These are phyloP conservation scores for Leccinum ponderosum DNA, from an alignment of 1,284 basidiomycete species.

Conservation along the genomic window DNA sequence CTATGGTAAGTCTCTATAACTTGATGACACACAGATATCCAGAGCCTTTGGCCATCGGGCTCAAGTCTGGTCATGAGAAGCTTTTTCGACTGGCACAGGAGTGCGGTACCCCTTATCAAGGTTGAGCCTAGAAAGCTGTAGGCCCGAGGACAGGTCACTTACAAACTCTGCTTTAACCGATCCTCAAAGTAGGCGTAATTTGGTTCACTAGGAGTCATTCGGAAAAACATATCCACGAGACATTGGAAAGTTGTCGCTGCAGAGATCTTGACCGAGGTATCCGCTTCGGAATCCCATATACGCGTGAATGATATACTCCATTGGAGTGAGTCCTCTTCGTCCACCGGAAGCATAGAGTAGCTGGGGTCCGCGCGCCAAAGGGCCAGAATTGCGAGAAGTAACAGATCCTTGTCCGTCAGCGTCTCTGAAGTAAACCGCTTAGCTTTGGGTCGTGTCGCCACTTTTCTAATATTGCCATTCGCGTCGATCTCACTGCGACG, in stretches of 20 bases:
- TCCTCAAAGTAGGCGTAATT: constrained; percentile 33
- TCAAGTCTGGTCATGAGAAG: constrained; percentile 60
- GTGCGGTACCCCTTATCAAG: constrained; percentile 48
- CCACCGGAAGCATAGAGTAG: constrained; percentile 44
- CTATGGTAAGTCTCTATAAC: constrained; percentile 56
- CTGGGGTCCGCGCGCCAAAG: constrained; percentile 61
- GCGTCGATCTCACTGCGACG: constrained; percentile 58
- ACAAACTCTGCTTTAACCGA: constrained; percentile 39
- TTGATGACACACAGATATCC: constrained; percentile 62
- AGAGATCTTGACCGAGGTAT: constrained; percentile 65
- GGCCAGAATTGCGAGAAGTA: constrained; percentile 63
- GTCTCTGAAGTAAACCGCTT: constrained; percentile 58
- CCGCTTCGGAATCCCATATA: constrained; percentile 62
- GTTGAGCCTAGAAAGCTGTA: constrained; percentile 6
- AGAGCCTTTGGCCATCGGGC: constrained; percentile 61
- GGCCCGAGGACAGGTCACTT: constrained; percentile 9
- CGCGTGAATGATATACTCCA: constrained; percentile 50
- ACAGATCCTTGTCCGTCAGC: constrained; percentile 62
- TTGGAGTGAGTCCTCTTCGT: constrained; percentile 39
- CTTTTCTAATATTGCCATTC: constrained; percentile 53
- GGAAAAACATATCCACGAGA: constrained; percentile 47
- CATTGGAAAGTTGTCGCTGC: constrained; percentile 48
- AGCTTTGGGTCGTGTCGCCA: constrained; percentile 58
- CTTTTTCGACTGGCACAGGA: constrained; percentile 58
- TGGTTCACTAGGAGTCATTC: constrained; percentile 41